Base-by-base conservation (phyloP, 768 basidiomycete genomes). In the Termitomyces sp. region DNA sequence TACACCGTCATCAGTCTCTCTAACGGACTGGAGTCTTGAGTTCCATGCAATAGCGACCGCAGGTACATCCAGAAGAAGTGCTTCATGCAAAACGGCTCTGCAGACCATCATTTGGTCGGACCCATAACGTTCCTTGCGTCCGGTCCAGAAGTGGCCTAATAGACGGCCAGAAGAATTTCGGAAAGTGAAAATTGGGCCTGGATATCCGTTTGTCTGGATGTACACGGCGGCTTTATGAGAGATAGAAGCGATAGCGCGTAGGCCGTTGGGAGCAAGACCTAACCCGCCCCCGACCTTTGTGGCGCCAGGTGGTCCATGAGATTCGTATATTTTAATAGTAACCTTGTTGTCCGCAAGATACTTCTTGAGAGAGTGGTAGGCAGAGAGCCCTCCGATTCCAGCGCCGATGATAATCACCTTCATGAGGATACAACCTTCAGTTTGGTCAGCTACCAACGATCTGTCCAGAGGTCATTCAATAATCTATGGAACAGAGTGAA, bases 251-350 rank as follows among this genome's bases (percentile, higher is more conserved):
- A 78, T 69, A 30, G 74, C 72, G 8, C 76, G 71, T 9, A 74
- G 67, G 18, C 75, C 75, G 47, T 78, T 77, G 2, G 77, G 75
- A 28, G 74, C 72, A 18, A 78, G 69, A 0, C 75, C 74, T 13
- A 77, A 67, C 8, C 74, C 75, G 8, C 74, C 75, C 13, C 76
- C 74, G 20, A 75, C 56, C 48, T 63, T 65, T 20, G 66, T 65
- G 3, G 69, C 68, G 13, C 68, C 66, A 10, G 71, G 68, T 12
- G 68, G 69, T 43, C 68, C 58, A 58, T 74, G 70, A 5, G 73
- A 64, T 56, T 77, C 75, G 35, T 72, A 71, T 13, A 76, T 38
- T 30, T 68, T 64, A 43, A 76, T 64, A 2, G 58, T 63, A 38
- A 68, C 56, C 1, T 43, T 35, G 23, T 33, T 23, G 16, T 23